A percentile compares a stretch with the other conserved stretches of the same genome.
Conservation (phyloP, 108 stramenopile species). For the Cyclotella sp. region DNA sequence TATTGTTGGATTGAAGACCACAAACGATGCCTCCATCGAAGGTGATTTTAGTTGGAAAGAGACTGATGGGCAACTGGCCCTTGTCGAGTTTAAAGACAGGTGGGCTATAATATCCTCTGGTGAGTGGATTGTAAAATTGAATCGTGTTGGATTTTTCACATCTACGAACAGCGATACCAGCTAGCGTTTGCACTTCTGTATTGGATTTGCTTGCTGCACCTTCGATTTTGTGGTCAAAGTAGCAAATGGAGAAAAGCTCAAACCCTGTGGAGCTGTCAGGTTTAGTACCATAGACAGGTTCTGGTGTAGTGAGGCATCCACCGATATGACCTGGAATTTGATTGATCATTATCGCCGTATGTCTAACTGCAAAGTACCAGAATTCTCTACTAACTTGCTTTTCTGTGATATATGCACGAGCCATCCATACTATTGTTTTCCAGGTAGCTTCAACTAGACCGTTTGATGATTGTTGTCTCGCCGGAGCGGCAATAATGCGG, state of each 20-base stretch:
- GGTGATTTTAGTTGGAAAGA: background rate
- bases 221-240: slow-evolving; percentile 13
- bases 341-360: slow-evolving; percentile 26
- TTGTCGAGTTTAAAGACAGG: slow-evolving; percentile 11
- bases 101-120: slow-evolving; percentile 2
- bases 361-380: slow-evolving; percentile 25
- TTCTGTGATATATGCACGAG: slow-evolving; percentile 27
- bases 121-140: slow-evolving; percentile 22
- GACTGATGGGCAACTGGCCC: background rate
- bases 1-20: slow-evolving; percentile 2
- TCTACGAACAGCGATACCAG: slow-evolving; percentile 27
- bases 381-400: slow-evolving; percentile 31
- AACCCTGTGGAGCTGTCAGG: slow-evolving; percentile 29
- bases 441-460: slow-evolving; percentile 28
- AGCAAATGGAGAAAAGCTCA: slow-evolving; percentile 27
- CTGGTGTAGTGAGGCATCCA: slow-evolving; percentile 22
- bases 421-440: slow-evolving; percentile 24
- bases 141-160: slow-evolving; percentile 19
- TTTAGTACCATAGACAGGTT: slow-evolving; percentile 16
- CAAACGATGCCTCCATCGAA: slow-evolving; percentile 21
- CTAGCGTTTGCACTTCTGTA: slow-evolving; percentile 16
- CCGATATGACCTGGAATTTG: slow-evolving; percentile 24
- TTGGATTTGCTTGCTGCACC: background rate
- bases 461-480: slow-evolving; percentile 26
- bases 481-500: slow-evolving; percentile 28